phyloP scores from a whole-genome alignment of 2,329 filamentous ascomycete genomes.

The Madurella mycetomatis region DNA sequence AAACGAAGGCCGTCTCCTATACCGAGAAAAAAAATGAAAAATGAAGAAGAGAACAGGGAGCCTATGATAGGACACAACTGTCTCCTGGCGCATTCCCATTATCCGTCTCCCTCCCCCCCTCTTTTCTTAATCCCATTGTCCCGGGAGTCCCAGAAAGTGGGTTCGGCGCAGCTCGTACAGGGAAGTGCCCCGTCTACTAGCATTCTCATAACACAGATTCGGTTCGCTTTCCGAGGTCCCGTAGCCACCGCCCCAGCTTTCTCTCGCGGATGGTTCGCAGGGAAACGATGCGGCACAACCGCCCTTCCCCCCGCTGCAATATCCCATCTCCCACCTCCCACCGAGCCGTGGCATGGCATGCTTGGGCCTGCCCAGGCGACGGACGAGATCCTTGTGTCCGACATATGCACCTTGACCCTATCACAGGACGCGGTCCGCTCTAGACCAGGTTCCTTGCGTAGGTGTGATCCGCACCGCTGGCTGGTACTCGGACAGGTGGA shows the following conservation, averaged over 20 bases:
- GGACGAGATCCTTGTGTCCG: conserved; percentile 13
- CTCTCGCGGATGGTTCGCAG: not conserved
- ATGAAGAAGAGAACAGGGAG: too few species aligned
- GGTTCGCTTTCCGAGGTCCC: conserved; percentile 9
- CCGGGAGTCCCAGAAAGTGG: not conserved
- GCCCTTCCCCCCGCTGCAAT: conserved; percentile 12
- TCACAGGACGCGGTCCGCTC: conserved; percentile 8
- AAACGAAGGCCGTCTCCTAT: not conserved
- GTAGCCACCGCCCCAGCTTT: not conserved
- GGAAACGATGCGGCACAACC: conserved; percentile 1
- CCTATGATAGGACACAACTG: not conserved
- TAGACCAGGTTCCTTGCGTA: not conserved
- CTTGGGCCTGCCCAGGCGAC: not conserved
- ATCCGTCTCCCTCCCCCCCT: not conserved
- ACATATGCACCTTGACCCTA: conserved; percentile 11
- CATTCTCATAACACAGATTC: conserved; percentile 3
- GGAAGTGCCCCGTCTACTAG: conserved; percentile 2
- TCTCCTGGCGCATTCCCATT: too few species aligned
- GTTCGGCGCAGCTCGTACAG: not conserved
- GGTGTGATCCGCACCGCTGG: not conserved
- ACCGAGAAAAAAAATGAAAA: too few species aligned
- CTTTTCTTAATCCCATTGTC: not conserved
- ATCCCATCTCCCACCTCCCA: conserved; percentile 7
- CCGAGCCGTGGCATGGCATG: not conserved
- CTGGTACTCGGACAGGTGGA: not conserved